Conservation (phyloP, 441 rosid genomes). For the Erodium trifolium region DNA sequence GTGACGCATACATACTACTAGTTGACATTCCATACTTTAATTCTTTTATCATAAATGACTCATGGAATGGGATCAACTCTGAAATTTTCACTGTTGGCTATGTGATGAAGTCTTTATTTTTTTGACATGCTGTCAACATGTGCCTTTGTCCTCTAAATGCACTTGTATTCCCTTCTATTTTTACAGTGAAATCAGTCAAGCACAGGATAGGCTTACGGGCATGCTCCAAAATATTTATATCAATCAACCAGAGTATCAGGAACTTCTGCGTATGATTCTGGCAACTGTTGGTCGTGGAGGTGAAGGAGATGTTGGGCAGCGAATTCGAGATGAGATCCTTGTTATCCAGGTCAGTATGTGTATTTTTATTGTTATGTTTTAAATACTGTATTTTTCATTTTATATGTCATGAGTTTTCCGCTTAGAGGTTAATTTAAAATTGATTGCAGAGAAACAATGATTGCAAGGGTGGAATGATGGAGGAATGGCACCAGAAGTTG, state of each 20-base stretch:
- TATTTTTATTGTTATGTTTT: conserved; percentile 16
- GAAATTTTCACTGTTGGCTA: background rate
- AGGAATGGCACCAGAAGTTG: conserved; percentile 99
- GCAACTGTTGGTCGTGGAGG: conserved; percentile 98
- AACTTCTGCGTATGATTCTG: conserved; percentile 80
- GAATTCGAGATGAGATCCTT: conserved; percentile 94
- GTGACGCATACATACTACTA: conserved; percentile 11
- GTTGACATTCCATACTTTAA: background rate
- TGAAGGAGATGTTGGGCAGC: conserved; percentile 97
- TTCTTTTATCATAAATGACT: conserved; percentile 2
- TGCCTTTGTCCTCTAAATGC: conserved; percentile 3
- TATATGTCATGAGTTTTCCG: conserved; percentile 12
- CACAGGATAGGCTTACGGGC: conserved; percentile 94
- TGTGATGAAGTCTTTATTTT: conserved; percentile 6
- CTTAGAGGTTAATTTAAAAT: conserved; percentile 20
- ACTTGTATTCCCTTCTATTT: conserved; percentile 17
- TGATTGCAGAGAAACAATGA: conserved; percentile 76
- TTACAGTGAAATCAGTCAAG: conserved; percentile 89
- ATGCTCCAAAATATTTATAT: conserved; percentile 55
- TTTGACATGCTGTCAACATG: background rate
- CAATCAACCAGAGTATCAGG: conserved; percentile 56
- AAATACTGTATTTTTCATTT: conserved; percentile 7
- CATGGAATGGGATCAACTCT: conserved; percentile 11
- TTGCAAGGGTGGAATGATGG: conserved; percentile 99
- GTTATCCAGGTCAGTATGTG: conserved; percentile 73